Evolutionary conservation across 805 yeast genomes (phyloP).

Genomic region (Torulaspora indica): DNA sequence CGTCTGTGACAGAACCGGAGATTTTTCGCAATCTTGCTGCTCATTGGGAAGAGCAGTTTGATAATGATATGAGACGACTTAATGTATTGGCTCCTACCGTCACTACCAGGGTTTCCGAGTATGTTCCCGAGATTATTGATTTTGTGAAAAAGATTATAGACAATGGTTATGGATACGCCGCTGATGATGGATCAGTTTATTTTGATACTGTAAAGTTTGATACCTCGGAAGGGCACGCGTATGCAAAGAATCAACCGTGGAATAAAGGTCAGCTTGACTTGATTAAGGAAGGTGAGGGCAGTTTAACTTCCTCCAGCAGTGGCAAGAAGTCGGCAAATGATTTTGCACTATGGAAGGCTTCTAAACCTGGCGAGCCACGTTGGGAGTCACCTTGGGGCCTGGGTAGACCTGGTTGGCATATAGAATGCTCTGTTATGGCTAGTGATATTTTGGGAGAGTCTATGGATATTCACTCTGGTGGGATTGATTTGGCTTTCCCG

Average conservation of each 20-base stretch:
- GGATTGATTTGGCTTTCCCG: slow-evolving; percentile 95
- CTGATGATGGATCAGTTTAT: slow-evolving; percentile 91
- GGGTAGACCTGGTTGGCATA: slow-evolving; percentile 99
- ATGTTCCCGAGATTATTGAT: slow-evolving; percentile 83
- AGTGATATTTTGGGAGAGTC: slow-evolving; percentile 74
- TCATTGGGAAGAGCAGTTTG: slow-evolving; percentile 81
- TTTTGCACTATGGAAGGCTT: slow-evolving; percentile 94
- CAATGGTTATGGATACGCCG: slow-evolving; percentile 79
- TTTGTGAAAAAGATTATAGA: slow-evolving; percentile 70
- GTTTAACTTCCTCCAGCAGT: slow-evolving; percentile 47
- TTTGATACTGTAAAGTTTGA: slow-evolving; percentile 87
- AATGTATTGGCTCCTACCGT: slow-evolving; percentile 82
- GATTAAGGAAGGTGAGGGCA: slow-evolving; percentile 93
- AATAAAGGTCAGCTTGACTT: slow-evolving; percentile 83
- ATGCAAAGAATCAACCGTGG: slow-evolving; percentile 98
- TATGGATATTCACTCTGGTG: slow-evolving; percentile 96
- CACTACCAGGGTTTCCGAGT: slow-evolving; percentile 93
- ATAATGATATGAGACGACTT: slow-evolving; percentile 77
- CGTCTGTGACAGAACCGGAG: slow-evolving; percentile 75
- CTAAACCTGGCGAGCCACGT: slow-evolving; percentile 94
- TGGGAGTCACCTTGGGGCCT: slow-evolving; percentile 97
- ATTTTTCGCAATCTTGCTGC: slow-evolving; percentile 79
- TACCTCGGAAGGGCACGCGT: slow-evolving; percentile 61
- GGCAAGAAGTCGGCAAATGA: slow-evolving; percentile 75
- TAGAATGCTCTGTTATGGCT: slow-evolving; percentile 99